Conservation (phyloP, 2,329 filamentous ascomycete species). For the Colletotrichum incanum region DNA sequence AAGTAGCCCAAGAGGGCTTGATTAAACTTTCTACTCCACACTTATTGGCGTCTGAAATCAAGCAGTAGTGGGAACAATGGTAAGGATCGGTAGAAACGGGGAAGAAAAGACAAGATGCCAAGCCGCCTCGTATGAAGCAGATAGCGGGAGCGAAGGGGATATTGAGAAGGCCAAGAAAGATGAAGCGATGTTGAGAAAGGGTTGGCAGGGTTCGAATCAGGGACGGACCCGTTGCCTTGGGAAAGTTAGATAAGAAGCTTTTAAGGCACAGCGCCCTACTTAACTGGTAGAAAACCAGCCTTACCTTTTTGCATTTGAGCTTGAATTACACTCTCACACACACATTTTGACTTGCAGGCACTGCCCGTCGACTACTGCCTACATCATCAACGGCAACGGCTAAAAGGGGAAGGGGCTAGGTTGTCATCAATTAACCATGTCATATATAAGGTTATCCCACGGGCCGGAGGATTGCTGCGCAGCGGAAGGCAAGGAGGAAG, state of each 20-base stretch:
- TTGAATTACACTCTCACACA: background rate
- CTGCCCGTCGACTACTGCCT: background rate
- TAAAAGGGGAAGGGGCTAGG: background rate
- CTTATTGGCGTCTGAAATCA: conserved; percentile 18
- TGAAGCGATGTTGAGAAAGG: conserved; percentile 20
- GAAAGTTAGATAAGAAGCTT: background rate
- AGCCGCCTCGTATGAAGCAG: conserved; percentile 13
- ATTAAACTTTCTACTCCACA: conserved; percentile 18
- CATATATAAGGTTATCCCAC: conserved; percentile 6
- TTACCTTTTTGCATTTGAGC: background rate
- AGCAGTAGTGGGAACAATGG: background rate
- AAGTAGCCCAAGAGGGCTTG: conserved; percentile 3
- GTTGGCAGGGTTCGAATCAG: background rate
- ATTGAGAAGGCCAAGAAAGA: background rate
- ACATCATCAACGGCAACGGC: background rate
- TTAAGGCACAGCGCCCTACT: background rate
- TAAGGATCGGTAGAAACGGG: background rate
- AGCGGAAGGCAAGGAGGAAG: background rate
- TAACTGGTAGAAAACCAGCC: background rate
- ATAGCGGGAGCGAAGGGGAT: background rate
- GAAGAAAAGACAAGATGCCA: conserved; percentile 33
- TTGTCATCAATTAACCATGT: conserved; percentile 6
- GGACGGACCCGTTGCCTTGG: background rate
- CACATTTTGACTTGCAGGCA: background rate
- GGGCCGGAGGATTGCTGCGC: conserved; percentile 12